These are phyloP conservation scores for Effrenium voratum DNA, from an alignment of 73 alveolate genomes.

Conservation along the genomic window DNA sequence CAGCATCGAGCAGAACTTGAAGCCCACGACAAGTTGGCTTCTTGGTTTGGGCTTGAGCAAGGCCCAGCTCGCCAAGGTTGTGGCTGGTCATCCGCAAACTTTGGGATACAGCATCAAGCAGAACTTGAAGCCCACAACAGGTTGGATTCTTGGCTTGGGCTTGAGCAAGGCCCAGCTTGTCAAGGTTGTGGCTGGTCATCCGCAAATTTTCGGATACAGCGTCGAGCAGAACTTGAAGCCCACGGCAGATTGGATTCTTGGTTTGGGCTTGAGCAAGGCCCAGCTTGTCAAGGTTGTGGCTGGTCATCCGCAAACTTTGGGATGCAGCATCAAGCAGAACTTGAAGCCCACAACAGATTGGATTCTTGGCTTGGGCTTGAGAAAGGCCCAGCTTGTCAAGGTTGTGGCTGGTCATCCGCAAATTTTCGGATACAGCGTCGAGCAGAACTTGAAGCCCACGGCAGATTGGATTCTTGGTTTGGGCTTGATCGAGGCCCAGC, in stretches of 20 bases:
- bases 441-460: constrained; percentile 4
- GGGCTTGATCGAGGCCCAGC: not conserved
- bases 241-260: not conserved
- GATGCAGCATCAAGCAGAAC: not conserved
- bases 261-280: not conserved
- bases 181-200: too few species aligned
- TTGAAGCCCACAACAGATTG: not conserved
- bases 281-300: not conserved
- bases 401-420: too few species aligned
- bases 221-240: constrained; percentile 3
- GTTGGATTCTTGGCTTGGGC: too few species aligned
- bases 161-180: too few species aligned
- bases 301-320: not conserved
- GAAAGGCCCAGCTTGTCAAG: not conserved
- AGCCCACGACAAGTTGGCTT: too few species aligned
- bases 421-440: constrained; percentile 4
- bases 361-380: not conserved
- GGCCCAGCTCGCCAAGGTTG: too few species aligned
- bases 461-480: not conserved
- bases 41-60: too few species aligned
- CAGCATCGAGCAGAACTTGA: too few species aligned
- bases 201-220: too few species aligned
- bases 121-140: too few species aligned
- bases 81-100: too few species aligned
- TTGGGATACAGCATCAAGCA: too few species aligned